Conservation (phyloP, 1,284 basidiomycete species). For the Exsudoporus floridanus region DNA sequence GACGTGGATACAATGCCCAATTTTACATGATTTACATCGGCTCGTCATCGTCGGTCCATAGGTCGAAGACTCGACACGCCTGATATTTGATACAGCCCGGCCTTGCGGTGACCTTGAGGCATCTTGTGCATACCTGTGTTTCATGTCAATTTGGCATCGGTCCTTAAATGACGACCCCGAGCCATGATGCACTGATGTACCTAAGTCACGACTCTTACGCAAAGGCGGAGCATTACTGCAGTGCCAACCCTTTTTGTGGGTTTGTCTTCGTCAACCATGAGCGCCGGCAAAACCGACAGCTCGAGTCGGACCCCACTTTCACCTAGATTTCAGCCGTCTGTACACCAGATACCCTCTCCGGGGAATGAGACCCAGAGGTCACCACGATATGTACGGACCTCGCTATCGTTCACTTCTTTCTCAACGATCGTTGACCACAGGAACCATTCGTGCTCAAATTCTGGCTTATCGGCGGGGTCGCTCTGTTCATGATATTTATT, state of each 20-base stretch:
- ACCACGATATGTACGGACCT: conserved; percentile 43
- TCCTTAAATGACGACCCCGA: background rate
- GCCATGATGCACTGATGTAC: too few species aligned
- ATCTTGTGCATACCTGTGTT: background rate
- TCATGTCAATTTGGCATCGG: background rate
- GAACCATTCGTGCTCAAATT: conserved; percentile 45
- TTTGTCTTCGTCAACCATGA: conserved; percentile 16
- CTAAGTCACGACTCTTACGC: too few species aligned
- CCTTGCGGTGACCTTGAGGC: conserved; percentile 13
- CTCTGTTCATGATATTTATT: conserved; percentile 44
- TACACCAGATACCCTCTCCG: conserved; percentile 48
- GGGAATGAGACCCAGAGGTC: conserved; percentile 33
- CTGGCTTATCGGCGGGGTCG: conserved; percentile 42
- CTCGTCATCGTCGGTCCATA: background rate
- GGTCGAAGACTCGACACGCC: background rate
- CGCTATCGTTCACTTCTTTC: background rate
- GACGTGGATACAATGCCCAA: background rate
- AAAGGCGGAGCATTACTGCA: background rate
- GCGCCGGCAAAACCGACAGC: background rate
- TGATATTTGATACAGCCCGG: background rate
- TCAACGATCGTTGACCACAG: conserved; percentile 33
- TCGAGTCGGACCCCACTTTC: conserved; percentile 12
- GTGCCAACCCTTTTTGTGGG: background rate
- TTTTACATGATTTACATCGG: conserved; percentile 1
- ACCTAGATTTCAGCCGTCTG: conserved; percentile 40